Percentiles rank a stretch among this genome's conserved stretches.
Conservation (phyloP, 78 protist genomes). For the Capsaspora owczarzaki region DNA sequence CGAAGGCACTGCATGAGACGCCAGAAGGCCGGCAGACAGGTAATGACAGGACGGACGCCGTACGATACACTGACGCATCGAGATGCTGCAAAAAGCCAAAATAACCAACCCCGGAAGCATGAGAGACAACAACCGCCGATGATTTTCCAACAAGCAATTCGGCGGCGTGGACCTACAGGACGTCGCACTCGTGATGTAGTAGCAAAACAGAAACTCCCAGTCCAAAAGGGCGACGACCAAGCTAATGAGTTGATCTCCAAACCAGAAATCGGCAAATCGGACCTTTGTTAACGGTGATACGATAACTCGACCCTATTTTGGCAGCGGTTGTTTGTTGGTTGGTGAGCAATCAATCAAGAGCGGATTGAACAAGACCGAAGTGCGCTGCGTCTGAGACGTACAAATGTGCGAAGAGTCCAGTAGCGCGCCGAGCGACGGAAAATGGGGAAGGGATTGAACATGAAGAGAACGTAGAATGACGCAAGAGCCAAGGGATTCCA, state of each 20-base stretch:
- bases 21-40: conserved; percentile 46
- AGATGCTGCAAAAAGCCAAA: too few species aligned
- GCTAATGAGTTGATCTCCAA: conserved; percentile 27
- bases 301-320: conserved; percentile 4
- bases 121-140: too few species aligned
- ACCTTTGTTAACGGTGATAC: conserved; percentile 11
- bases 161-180: too few species aligned
- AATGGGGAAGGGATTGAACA: conserved; percentile 1
- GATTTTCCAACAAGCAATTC: too few species aligned
- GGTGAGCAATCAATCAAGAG: background rate
- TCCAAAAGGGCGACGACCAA: conserved; percentile 4
- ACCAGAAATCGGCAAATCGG: conserved; percentile 21
- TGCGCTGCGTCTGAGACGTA: background rate
- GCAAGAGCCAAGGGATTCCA: too few species aligned
- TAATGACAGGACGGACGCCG: background rate
- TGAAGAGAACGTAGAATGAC: too few species aligned
- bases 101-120: too few species aligned
- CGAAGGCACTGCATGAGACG: conserved; percentile 67
- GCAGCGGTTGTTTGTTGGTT: background rate
- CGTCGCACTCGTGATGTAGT: too few species aligned
- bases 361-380: background rate
- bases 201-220: conserved; percentile 6
- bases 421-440: background rate
- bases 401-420: background rate
- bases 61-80: background rate